A percentile compares a stretch with the other conserved stretches of the same genome.
These are phyloP conservation scores for Pyrus hybrid DNA, from an alignment of 331 rosid species.

Conservation along the genomic window DNA sequence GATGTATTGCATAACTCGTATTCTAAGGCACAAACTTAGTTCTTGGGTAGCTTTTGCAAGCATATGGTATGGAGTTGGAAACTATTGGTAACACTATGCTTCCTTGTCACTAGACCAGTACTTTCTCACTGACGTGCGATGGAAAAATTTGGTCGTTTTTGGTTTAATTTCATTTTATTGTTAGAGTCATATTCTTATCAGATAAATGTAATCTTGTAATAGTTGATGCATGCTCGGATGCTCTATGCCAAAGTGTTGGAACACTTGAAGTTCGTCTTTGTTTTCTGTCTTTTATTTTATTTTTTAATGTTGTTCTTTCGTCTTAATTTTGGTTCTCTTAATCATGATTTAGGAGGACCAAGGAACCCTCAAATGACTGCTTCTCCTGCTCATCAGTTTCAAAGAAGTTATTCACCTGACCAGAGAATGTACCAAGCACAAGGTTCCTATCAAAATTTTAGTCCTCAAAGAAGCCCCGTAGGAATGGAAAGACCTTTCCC, in stretches of 20 bases:
- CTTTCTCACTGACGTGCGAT: not conserved
- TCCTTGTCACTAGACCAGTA: not conserved
- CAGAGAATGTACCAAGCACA: constrained; percentile 27
- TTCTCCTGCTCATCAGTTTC: constrained; percentile 33
- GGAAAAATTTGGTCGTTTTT: not conserved
- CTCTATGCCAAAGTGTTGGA: not conserved
- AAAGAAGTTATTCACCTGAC: constrained; percentile 15
- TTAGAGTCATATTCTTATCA: not conserved
- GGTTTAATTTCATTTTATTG: not conserved
- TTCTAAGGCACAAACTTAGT: not conserved
- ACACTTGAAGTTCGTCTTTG: not conserved
- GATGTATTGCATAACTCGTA: not conserved
- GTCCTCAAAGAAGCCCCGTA: constrained; percentile 24
- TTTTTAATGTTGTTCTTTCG: constrained; percentile 1
- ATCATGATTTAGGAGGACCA: constrained; percentile 35
- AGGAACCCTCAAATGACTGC: constrained; percentile 34
- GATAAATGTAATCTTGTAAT: not conserved
- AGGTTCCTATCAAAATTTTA: constrained; percentile 16
- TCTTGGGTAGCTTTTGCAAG: not conserved
- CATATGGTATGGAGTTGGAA: not conserved
- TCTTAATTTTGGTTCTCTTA: constrained; percentile 15
- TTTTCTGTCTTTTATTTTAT: not conserved
- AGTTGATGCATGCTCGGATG: not conserved
- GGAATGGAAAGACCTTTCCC: constrained; percentile 16
- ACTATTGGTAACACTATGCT: not conserved